Evolutionary conservation across 2,329 filamentous ascomycete genomes (phyloP).

Genomic region (Phialemoniopsis sp.): DNA sequence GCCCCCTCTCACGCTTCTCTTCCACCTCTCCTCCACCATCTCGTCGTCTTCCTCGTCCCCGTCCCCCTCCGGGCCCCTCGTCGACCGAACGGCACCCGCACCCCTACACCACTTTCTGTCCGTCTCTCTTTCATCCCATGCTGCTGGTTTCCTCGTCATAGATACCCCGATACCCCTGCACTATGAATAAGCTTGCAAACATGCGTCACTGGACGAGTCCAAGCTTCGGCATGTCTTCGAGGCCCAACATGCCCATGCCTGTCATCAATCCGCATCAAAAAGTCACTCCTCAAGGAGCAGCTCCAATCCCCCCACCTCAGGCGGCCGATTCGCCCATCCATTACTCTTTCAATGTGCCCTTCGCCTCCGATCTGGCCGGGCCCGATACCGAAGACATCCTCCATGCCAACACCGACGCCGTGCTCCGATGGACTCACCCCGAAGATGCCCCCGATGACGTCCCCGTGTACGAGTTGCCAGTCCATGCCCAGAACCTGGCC

Average conservation of each 20-base stretch:
- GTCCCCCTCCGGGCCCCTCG: neutral
- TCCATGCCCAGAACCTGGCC: conserved; percentile 83
- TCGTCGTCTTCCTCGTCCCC: conserved; percentile 5
- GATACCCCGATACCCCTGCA: conserved; percentile 21
- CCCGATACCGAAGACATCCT: conserved; percentile 93
- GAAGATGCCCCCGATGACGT: conserved; percentile 81
- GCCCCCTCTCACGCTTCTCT: conserved; percentile 5
- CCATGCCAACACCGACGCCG: conserved; percentile 82
- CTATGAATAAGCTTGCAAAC: conserved; percentile 65
- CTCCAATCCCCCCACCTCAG: conserved; percentile 61
- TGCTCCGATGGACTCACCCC: conserved; percentile 90
- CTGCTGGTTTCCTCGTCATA: neutral
- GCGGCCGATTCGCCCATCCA: conserved; percentile 76
- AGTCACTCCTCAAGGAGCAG: conserved; percentile 43
- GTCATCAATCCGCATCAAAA: conserved; percentile 55
- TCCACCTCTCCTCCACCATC: conserved; percentile 8
- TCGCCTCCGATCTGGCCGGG: conserved; percentile 85
- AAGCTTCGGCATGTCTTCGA: conserved; percentile 60
- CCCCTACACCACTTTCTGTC: neutral
- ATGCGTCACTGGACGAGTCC: conserved; percentile 69
- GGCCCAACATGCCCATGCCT: conserved; percentile 51
- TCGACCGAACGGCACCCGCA: too few relatives aligned
- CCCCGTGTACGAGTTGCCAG: conserved; percentile 83
- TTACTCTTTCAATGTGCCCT: conserved; percentile 96
- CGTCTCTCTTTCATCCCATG: conserved; percentile 1